Base-by-base conservation (phyloP, 805 yeast genomes). In the Nakazawaea ernobii region DNA sequence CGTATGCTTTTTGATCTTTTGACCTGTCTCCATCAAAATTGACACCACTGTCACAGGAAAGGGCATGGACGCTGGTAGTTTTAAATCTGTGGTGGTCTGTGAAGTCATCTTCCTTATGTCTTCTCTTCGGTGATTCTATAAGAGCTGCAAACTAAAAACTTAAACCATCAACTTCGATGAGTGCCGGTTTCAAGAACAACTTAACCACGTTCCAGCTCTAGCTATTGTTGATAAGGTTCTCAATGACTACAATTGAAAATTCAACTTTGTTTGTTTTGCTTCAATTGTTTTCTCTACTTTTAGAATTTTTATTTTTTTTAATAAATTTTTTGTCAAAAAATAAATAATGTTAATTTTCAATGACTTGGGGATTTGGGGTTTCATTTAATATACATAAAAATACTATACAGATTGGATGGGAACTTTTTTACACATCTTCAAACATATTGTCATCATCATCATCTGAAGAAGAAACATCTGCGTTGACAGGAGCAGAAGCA, bases 11-110 rank as follows among this genome's bases (percentile, higher is more conserved):
- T 61, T 49, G 6, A 85, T 71, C 0, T 57, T 50, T 10, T 72
- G 74, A 8, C 82, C 86, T 1, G 59, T 62, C 6, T 61, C 53
- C 38, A 70, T 71, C 20, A 71, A 60, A 9, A 83, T 64, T 24
- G 77, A 70, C 14, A 82, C 69, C 28, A 86, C 70, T 4, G 79
- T 82, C 40, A 86, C 77, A 2, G 95, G 95, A 59, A 72, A 86
- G 15, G 84, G 81, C 17, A 81, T 73, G 41, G 82, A 75, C 42
- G 68, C 61, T n/a, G 92, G 89, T 35, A 85, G 65, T 33, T 67
- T 65, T 32, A 84, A 64, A 10, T 74, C 67, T 5, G 87, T 79
- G 13, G 59, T 24, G n/a, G 43, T 24, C 24, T 43, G 46, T 4
- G 44, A 41, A 7, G 37, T n/a, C 44, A 32, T 41, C n/a, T 8